phyloP scores from a whole-genome alignment of 2,329 filamentous ascomycete species.

The Claviceps paspali region DNA sequence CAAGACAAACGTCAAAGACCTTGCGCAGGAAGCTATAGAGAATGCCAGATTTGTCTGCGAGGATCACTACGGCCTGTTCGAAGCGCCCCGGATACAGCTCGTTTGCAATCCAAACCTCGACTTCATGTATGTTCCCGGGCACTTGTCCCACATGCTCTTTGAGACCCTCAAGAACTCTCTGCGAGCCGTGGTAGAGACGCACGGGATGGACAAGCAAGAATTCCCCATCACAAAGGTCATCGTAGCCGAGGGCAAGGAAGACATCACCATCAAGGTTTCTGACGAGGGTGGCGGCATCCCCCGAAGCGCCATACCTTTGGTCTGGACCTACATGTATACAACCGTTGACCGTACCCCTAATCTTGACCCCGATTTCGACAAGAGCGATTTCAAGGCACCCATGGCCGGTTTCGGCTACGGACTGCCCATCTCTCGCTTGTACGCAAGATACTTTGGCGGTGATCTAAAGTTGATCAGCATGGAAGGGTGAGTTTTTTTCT shows the following conservation, averaged over 20 bases:
- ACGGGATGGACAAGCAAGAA: slow-evolving; percentile 87
- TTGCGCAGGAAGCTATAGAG: slow-evolving; percentile 93
- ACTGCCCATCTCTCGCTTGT: slow-evolving; percentile 81
- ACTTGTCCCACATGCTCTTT: slow-evolving; percentile 97
- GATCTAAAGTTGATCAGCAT: slow-evolving; percentile 97
- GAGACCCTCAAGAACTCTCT: slow-evolving; percentile 98
- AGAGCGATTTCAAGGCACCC: slow-evolving; percentile 96
- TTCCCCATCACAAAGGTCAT: slow-evolving; percentile 97
- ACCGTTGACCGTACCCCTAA: slow-evolving; percentile 93
- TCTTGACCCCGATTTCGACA: slow-evolving; percentile 93
- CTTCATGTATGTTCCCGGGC: slow-evolving; percentile 99
- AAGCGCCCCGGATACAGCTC: slow-evolving; percentile 90
- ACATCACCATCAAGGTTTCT: slow-evolving; percentile 96
- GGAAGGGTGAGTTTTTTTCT: slow-evolving; percentile 62
- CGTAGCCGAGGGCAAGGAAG: slow-evolving; percentile 92
- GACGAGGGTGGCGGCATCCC: slow-evolving; percentile 96
- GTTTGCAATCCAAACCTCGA: slow-evolving; percentile 87
- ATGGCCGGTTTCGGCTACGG: slow-evolving; percentile 99
- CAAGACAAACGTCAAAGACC: slow-evolving; percentile 88
- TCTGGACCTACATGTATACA: slow-evolving; percentile 99
- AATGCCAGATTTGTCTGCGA: slow-evolving; percentile 99
- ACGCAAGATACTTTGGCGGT: slow-evolving; percentile 93
- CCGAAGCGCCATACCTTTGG: slow-evolving; percentile 78
- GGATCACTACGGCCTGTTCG: slow-evolving; percentile 94
- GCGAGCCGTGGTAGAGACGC: slow-evolving; percentile 87